Conservation (phyloP, 192 early-diverging fungal species). For the Phycomyces blakesleeanus region DNA sequence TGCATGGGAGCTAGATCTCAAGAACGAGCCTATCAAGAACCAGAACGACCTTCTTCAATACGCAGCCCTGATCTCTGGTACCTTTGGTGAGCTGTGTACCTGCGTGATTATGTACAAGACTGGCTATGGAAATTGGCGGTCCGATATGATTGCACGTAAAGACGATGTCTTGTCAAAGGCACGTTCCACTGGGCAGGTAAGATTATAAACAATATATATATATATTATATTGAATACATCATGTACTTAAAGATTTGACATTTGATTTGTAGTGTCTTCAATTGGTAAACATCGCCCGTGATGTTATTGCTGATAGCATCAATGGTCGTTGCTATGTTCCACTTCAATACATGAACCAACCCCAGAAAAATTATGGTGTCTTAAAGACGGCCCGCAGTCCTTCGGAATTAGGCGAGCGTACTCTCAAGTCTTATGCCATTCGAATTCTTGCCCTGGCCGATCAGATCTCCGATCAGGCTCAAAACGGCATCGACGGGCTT, state of each 20-base stretch:
- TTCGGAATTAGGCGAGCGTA: slow-evolving; percentile 6
- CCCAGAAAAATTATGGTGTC: slow-evolving; percentile 5
- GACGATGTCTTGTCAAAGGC: slow-evolving; percentile 24
- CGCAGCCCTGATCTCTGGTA: slow-evolving; percentile 30
- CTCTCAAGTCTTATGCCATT: slow-evolving; percentile 18
- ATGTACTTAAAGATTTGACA: no score
- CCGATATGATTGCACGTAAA: slow-evolving; percentile 5
- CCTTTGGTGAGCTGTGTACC: slow-evolving; percentile 35
- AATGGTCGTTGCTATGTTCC: slow-evolving; percentile 44
- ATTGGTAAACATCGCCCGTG: slow-evolving; percentile 52
- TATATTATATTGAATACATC: not conserved
- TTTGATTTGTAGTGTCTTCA: slow-evolving; percentile 33
- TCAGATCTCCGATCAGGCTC: slow-evolving; percentile 19
- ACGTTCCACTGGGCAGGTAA: slow-evolving; percentile 36
- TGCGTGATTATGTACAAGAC: slow-evolving; percentile 38
- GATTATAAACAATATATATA: not conserved
- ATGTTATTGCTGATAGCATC: slow-evolving; percentile 40
- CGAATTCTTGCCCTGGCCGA: slow-evolving; percentile 31
- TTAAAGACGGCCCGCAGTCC: slow-evolving; percentile 7
- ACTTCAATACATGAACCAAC: slow-evolving; percentile 24
- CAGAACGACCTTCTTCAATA: slow-evolving; percentile 32
- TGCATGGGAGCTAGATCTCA: slow-evolving; percentile 30
- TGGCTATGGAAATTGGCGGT: slow-evolving; percentile 29
- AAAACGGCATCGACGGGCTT: slow-evolving; percentile 34
- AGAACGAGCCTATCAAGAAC: slow-evolving; percentile 14